Conservation (phyloP, 2,329 filamentous ascomycete genomes). For the Pyrenophora tritici-repentis region DNA sequence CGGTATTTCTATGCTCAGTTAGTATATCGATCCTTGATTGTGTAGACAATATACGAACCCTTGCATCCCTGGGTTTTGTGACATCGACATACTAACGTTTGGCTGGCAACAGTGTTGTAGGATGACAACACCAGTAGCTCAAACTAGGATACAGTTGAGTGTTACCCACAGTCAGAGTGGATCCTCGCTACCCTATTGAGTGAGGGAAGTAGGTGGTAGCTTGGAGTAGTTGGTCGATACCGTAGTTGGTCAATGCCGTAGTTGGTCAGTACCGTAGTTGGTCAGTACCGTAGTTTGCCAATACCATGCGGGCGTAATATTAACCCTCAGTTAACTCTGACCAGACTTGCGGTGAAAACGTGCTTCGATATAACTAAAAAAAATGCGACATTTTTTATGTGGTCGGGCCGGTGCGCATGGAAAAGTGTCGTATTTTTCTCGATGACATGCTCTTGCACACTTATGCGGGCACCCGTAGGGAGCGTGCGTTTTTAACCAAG, state of each 20-base stretch:
- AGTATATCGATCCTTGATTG: background rate
- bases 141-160: background rate
- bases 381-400: too few species aligned
- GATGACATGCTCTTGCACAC: too few species aligned
- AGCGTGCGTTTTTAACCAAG: conserved; percentile 1
- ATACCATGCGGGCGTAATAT: background rate
- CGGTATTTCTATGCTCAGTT: background rate
- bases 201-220: background rate
- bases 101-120: too few species aligned
- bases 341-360: conserved; percentile 6
- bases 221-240: background rate
- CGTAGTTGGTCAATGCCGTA: background rate
- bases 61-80: too few species aligned
- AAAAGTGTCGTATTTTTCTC: too few species aligned
- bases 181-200: background rate
- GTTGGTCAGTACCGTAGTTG: background rate
- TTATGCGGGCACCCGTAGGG: background rate
- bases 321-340: background rate
- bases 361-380: background rate
- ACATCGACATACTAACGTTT: too few species aligned
- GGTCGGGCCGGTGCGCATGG: too few species aligned
- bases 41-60: background rate
- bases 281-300: too few species aligned
- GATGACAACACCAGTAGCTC: too few species aligned
- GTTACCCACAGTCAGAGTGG: background rate